Conservation (phyloP, 768 basidiomycete genomes). For the Macrolepiota dolichaula region DNA sequence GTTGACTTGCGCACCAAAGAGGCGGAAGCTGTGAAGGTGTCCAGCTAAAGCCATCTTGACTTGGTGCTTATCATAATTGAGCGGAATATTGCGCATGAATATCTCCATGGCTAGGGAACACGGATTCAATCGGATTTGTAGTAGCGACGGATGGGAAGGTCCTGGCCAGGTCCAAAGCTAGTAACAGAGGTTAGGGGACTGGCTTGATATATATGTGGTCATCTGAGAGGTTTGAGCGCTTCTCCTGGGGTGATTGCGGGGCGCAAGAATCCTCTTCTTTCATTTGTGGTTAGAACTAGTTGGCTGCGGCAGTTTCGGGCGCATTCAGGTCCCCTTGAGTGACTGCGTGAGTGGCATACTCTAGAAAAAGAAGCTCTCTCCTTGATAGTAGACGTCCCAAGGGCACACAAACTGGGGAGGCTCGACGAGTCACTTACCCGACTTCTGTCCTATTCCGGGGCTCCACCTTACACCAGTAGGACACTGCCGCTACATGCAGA, state of each 20-base stretch:
- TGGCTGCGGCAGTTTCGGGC: background rate
- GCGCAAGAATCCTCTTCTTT: background rate
- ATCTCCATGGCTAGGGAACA: conserved; percentile 29
- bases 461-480: too few species aligned
- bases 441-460: too few species aligned
- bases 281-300: background rate
- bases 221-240: background rate
- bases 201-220: background rate
- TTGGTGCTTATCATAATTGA: conserved; percentile 22
- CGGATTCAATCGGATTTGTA: background rate
- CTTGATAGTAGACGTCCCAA: too few species aligned
- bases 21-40: conserved; percentile 42
- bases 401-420: too few species aligned
- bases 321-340: background rate
- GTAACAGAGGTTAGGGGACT: background rate
- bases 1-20: conserved; percentile 36
- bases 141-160: background rate
- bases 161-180: background rate
- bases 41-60: conserved; percentile 34
- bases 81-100: conserved; percentile 34
- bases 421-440: too few species aligned
- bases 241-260: background rate
- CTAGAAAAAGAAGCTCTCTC: background rate
- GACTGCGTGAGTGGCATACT: background rate
- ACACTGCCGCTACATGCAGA: too few species aligned